Conservation (phyloP, 352 stramenopile species). For the Sclerospora graminicola region DNA sequence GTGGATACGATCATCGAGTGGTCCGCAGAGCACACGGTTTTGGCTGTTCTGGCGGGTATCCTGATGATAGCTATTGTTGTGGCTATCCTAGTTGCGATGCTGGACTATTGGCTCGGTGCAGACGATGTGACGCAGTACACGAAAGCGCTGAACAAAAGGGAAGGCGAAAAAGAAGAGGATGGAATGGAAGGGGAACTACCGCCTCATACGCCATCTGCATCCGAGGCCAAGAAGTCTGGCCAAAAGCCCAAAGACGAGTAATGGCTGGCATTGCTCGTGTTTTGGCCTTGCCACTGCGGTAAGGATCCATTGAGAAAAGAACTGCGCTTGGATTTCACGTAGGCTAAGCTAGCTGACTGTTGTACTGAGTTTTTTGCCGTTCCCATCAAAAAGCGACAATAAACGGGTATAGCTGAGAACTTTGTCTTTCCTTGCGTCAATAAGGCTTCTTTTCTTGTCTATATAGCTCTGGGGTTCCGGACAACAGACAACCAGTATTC, state of each 20-base stretch:
- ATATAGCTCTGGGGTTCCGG: neutral
- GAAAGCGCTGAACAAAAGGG: conserved; percentile 28
- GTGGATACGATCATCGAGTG: conserved; percentile 56
- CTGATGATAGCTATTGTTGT: conserved; percentile 52
- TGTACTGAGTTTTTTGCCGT: conserved; percentile 13
- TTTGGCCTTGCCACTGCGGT: conserved; percentile 5
- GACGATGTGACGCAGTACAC: conserved; percentile 51
- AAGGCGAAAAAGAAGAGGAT: conserved; percentile 11
- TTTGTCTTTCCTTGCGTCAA: conserved; percentile 6
- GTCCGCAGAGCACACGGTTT: conserved; percentile 57
- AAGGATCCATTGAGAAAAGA: conserved; percentile 19
- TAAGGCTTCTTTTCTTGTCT: neutral
- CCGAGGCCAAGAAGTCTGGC: conserved; percentile 23
- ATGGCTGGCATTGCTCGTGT: conserved; percentile 12
- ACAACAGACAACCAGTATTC: conserved; percentile 58
- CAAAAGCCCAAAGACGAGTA: conserved; percentile 48
- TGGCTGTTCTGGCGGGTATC: conserved; percentile 47
- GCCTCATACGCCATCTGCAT: conserved; percentile 17
- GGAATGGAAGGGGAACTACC: conserved; percentile 12
- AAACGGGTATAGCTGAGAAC: conserved; percentile 13
- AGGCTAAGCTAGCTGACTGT: conserved; percentile 1
- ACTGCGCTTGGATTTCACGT: neutral
- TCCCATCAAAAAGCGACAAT: conserved; percentile 25
- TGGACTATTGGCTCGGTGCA: conserved; percentile 65
- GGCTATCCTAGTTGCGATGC: conserved; percentile 53